Conservation (phyloP, 805 yeast genomes). For the Barnettozyma salicaria region DNA sequence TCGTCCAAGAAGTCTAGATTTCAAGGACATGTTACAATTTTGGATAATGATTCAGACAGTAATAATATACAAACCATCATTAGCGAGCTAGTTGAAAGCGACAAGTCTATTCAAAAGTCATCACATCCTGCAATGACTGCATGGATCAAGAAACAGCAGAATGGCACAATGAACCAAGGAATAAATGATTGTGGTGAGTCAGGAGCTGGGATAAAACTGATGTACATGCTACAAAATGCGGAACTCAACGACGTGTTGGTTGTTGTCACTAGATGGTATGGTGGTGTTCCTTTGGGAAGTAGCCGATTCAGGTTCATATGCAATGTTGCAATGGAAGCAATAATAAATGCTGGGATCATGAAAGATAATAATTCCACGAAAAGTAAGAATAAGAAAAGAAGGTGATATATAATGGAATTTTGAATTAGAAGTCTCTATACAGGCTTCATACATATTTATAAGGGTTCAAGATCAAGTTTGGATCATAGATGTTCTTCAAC, state of each 20-base stretch:
- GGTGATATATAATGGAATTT: too few relatives aligned
- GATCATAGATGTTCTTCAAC: slow-evolving; percentile 79
- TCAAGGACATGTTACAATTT: slow-evolving; percentile 50
- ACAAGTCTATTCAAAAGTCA: slow-evolving; percentile 50
- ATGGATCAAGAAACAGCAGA: slow-evolving; percentile 47
- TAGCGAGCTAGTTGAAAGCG: slow-evolving; percentile 34
- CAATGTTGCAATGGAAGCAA: slow-evolving; percentile 46
- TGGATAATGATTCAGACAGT: slow-evolving; percentile 21
- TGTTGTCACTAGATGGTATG: slow-evolving; percentile 78
- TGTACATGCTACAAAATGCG: slow-evolving; percentile 47
- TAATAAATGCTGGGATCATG: slow-evolving; percentile 6
- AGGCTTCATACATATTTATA: slow-evolving; percentile 55
- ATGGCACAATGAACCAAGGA: slow-evolving; percentile 42
- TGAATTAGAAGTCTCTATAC: neutral
- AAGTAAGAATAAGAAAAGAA: neutral
- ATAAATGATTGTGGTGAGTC: slow-evolving; percentile 65
- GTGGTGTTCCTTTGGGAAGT: slow-evolving; percentile 70
- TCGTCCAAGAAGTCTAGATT: slow-evolving; percentile 57
- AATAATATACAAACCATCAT: slow-evolving; percentile 26
- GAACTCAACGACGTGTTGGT: slow-evolving; percentile 50
- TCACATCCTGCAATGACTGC: slow-evolving; percentile 73
- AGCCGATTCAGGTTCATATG: slow-evolving; percentile 64
- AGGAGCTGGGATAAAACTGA: slow-evolving; percentile 61
- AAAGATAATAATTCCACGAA: neutral
- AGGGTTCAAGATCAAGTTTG: slow-evolving; percentile 88